These are phyloP conservation scores for Fragaria ananassa DNA, from an alignment of 306 rosid genomes.

Conservation along the genomic window DNA sequence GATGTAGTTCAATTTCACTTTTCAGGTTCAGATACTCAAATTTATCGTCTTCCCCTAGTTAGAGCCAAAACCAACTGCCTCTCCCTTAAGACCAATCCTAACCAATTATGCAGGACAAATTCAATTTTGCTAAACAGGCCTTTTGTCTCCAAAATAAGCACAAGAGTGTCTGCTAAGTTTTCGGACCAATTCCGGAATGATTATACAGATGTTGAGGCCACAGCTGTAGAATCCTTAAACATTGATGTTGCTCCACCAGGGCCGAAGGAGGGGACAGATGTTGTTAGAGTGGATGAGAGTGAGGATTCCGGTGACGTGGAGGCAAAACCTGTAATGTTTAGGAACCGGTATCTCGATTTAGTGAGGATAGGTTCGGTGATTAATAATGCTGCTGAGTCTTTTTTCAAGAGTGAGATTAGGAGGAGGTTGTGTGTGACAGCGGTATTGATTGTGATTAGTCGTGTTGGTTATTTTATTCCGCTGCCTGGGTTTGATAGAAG, in stretches of 20 bases:
- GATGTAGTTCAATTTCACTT: not conserved
- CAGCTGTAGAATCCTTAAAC: slow-evolving; percentile 29
- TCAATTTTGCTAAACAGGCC: slow-evolving; percentile 34
- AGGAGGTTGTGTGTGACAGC: slow-evolving; percentile 87
- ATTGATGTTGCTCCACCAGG: slow-evolving; percentile 32
- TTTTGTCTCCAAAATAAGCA: slow-evolving; percentile 27
- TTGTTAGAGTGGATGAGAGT: slow-evolving; percentile 20
- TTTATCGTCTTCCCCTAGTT: slow-evolving; percentile 15
- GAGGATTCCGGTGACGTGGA: not conserved
- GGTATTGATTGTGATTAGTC: slow-evolving; percentile 73
- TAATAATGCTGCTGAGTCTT: slow-evolving; percentile 78
- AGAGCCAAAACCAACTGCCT: slow-evolving; percentile 28
- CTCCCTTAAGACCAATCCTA: slow-evolving; percentile 16
- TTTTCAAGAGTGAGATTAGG: slow-evolving; percentile 91
- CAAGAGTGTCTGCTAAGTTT: slow-evolving; percentile 31
- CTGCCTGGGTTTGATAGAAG: slow-evolving; percentile 96
- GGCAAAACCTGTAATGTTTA: slow-evolving; percentile 40
- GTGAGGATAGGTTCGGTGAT: slow-evolving; percentile 73
- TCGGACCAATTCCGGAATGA: slow-evolving; percentile 43
- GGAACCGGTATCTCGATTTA: slow-evolving; percentile 67
- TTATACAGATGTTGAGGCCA: slow-evolving; percentile 41
- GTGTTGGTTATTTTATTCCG: slow-evolving; percentile 91
- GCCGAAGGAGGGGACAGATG: slow-evolving; percentile 23
- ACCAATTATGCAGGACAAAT: slow-evolving; percentile 25
- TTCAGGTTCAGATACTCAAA: slow-evolving; percentile 29